phyloP scores from a whole-genome alignment of 495 filamentous ascomycete species.

The Aspergillus campestris region DNA sequence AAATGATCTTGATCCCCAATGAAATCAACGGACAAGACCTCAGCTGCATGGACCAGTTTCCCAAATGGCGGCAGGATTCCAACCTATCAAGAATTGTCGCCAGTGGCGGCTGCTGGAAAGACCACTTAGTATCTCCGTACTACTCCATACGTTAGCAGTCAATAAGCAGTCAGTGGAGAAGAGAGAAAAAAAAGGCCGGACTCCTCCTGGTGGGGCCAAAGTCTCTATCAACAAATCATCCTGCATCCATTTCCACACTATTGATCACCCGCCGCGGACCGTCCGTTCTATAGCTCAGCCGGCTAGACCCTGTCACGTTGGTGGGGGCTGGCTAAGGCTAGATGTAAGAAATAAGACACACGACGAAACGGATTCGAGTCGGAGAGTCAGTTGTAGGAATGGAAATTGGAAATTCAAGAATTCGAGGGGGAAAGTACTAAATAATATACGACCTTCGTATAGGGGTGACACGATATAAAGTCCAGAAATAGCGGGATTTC shows the following conservation, averaged over 20 bases:
- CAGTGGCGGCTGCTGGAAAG: constrained; percentile 23
- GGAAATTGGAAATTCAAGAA: too few relatives aligned
- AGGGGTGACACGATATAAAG: too few relatives aligned
- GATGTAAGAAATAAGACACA: too few relatives aligned
- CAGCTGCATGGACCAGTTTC: not conserved
- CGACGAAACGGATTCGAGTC: not conserved
- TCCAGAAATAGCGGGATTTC: too few relatives aligned
- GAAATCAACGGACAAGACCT: too few relatives aligned
- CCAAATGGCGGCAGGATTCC: not conserved
- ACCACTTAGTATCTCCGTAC: not conserved
- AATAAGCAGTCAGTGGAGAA: too few relatives aligned
- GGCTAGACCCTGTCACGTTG: not conserved
- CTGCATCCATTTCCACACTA: constrained; percentile 3
- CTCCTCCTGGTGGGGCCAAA: not conserved
- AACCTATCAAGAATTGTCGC: constrained; percentile 11
- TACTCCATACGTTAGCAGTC: too few relatives aligned
- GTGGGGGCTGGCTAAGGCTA: too few relatives aligned
- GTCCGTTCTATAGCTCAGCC: constrained; percentile 14
- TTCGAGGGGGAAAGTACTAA: too few relatives aligned
- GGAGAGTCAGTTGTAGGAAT: not conserved
- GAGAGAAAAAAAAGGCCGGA: not conserved
- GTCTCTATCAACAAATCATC: constrained; percentile 1
- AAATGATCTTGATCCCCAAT: too few relatives aligned
- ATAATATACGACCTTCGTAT: too few relatives aligned
- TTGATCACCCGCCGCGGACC: constrained; percentile 9